Conservation (phyloP, 192 early-diverging fungal genomes). For the Coemansia reversa region DNA sequence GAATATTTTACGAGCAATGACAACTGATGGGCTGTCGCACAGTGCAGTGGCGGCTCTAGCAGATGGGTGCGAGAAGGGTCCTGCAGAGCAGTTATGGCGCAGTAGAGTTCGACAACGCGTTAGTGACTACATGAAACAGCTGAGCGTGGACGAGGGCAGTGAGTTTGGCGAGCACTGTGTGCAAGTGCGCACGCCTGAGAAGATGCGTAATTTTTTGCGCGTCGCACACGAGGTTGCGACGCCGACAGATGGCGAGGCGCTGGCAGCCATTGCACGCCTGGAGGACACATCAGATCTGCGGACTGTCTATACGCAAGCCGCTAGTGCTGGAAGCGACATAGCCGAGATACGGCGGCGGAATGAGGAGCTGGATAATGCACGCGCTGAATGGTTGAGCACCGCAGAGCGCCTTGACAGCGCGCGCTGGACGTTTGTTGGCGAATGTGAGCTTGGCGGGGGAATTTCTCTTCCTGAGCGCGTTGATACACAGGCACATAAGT, state of each 20-base stretch:
- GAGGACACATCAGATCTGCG: conserved; percentile 27
- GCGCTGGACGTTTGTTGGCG: conserved; percentile 34
- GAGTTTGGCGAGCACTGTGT: conserved; percentile 59
- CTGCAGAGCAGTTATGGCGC: conserved; percentile 44
- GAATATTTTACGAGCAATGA: conserved; percentile 29
- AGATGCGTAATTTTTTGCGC: conserved; percentile 54
- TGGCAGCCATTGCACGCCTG: conserved; percentile 21
- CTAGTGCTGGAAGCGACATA: conserved; percentile 14
- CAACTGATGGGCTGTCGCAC: conserved; percentile 4
- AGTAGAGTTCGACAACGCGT: conserved; percentile 25
- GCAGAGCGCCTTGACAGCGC: conserved; percentile 17
- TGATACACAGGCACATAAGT: conserved; percentile 20
- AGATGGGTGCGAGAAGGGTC: conserved; percentile 30
- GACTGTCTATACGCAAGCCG: conserved; percentile 21
- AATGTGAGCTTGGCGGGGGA: conserved; percentile 38
- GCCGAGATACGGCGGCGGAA: conserved; percentile 37
- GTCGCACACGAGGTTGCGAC: conserved; percentile 28
- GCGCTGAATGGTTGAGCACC: conserved; percentile 27
- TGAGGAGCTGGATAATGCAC: conserved; percentile 37
- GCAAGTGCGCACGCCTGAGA: conserved; percentile 56
- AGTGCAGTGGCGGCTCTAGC: conserved; percentile 28
- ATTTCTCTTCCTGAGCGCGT: conserved; percentile 34
- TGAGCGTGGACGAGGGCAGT: conserved; percentile 16
- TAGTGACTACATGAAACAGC: conserved; percentile 24
- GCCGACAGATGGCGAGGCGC: conserved; percentile 8